These are phyloP conservation scores for Herpetospermum pedunculosum DNA, from an alignment of 306 rosid species.

Conservation along the genomic window DNA sequence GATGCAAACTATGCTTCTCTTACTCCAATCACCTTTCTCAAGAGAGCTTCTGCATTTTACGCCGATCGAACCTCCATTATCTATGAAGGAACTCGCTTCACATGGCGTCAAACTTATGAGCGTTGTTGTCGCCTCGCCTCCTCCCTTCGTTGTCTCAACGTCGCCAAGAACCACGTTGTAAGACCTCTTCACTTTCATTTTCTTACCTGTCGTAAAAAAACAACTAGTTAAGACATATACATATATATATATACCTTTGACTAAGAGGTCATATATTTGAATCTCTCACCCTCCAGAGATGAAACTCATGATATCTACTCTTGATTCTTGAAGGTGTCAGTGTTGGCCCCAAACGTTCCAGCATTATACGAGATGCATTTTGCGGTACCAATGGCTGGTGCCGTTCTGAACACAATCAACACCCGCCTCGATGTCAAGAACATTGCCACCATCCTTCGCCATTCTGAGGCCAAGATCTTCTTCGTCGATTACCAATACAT, in stretches of 20 bases:
- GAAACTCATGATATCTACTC: no score
- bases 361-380: constrained; percentile 98
- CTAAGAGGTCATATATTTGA: no score
- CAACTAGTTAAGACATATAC: no score
- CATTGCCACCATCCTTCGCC: constrained; percentile 65
- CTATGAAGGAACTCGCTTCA: constrained; percentile 49
- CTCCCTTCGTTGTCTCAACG: constrained; percentile 56
- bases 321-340: constrained; percentile 41
- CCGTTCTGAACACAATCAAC: constrained; percentile 66
- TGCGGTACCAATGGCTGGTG: constrained; percentile 94
- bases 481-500: constrained; percentile 67
- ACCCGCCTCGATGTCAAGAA: constrained; percentile 53
- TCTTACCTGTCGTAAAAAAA: no score
- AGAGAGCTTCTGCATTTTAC: constrained; percentile 53
- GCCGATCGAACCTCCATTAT: constrained; percentile 48
- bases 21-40: constrained; percentile 55
- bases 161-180: constrained; percentile 51
- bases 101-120: constrained; percentile 60
- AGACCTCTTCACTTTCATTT: neutral
- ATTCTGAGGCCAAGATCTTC: constrained; percentile 63
- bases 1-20: constrained; percentile 51
- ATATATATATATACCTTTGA: no score
- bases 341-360: constrained; percentile 81
- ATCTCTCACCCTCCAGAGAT: no score
- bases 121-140: constrained; percentile 80